Evolutionary conservation across 1,284 basidiomycete species (phyloP).

Genomic region (Austroboletus novae-zelandiae): DNA sequence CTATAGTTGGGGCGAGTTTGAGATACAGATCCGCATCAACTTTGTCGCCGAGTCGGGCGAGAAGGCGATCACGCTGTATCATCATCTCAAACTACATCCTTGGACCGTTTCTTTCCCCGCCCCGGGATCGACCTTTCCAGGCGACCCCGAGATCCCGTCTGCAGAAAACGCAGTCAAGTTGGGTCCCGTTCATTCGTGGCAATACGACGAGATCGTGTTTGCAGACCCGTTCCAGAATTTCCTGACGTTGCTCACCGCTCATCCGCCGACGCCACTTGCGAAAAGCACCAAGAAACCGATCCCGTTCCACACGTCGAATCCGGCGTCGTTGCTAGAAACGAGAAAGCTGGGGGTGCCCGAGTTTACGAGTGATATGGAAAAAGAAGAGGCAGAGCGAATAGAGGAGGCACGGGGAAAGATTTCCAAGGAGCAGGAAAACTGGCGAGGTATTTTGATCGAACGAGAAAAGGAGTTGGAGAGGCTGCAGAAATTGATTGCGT

Average conservation of each 20-base stretch:
- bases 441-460: constrained; percentile 60
- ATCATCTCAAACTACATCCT: constrained; percentile 96
- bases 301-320: constrained; percentile 68
- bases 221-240: constrained; percentile 91
- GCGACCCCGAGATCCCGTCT: constrained; percentile 62
- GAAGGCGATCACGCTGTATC: constrained; percentile 84
- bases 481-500: constrained; percentile 46
- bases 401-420: constrained; percentile 76
- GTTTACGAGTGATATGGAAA: constrained; percentile 81
- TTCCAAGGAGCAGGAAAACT: constrained; percentile 60
- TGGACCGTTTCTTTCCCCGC: constrained; percentile 57
- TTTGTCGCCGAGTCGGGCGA: constrained; percentile 93
- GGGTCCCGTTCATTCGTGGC: constrained; percentile 94
- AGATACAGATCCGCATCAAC: constrained; percentile 90
- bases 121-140: constrained; percentile 18
- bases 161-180: constrained; percentile 61
- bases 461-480: constrained; percentile 70
- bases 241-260: constrained; percentile 75
- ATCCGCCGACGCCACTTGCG: constrained; percentile 84
- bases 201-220: constrained; percentile 98
- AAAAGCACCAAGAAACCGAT: constrained; percentile 61
- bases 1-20: constrained; percentile 96
- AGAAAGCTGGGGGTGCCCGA: constrained; percentile 68
- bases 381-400: constrained; percentile 78
- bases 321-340: constrained; percentile 60